Conservation (phyloP, 129 eudicot species). For the Pseudognaphalium luteoalbum region DNA sequence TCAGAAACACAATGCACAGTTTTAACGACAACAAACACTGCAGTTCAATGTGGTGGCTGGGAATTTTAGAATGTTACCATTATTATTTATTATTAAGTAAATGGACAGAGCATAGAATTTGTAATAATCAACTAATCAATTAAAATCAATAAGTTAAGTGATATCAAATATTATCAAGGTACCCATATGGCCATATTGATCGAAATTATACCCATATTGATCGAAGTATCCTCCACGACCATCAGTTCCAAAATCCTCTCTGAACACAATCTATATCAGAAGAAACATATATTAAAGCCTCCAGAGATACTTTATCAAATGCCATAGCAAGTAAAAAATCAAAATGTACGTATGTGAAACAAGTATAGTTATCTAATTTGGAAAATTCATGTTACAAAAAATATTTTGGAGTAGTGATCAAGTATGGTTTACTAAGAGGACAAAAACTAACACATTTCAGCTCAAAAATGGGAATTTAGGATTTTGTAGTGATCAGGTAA, state of each 20-base stretch:
- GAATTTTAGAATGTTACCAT: too few relatives aligned
- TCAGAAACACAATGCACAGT: background rate
- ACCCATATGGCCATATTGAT: slow-evolving; percentile 73
- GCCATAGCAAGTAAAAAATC: background rate
- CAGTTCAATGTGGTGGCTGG: background rate
- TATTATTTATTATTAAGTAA: too few relatives aligned
- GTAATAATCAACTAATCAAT: background rate
- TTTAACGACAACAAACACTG: background rate
- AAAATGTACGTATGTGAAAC: background rate
- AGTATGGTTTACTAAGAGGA: background rate
- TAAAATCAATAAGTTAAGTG: background rate
- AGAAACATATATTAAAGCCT: slow-evolving; percentile 7
- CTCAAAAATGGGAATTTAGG: background rate
- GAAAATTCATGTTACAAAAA: slow-evolving; percentile 1
- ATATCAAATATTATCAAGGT: slow-evolving; percentile 25
- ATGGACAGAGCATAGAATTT: background rate
- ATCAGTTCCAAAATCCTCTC: slow-evolving; percentile 99
- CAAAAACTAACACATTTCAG: background rate
- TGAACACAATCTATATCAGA: slow-evolving; percentile 81
- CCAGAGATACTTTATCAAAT: background rate
- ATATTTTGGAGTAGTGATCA: background rate
- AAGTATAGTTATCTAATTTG: background rate
- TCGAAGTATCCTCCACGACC: slow-evolving; percentile 99
- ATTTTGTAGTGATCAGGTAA: background rate
- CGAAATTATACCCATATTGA: slow-evolving; percentile 63